Evolutionary conservation across 495 filamentous ascomycete species (phyloP), one percentile per base, ranked within the genome.

Genomic region (Articulospora tetracladia): DNA sequence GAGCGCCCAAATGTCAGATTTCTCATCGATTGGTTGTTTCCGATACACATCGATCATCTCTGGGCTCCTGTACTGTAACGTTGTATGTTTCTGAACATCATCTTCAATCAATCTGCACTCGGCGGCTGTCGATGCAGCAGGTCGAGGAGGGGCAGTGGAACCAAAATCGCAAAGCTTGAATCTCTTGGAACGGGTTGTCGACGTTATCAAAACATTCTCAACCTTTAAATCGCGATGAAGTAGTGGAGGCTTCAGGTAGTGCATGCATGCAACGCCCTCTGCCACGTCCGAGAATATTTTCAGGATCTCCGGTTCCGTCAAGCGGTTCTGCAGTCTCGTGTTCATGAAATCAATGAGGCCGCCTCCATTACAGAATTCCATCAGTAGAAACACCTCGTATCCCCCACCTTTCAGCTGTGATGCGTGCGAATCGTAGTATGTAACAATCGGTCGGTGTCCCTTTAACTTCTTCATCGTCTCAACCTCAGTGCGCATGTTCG

Each of bases 271-370:
- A 53, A 98, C 94, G 36, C 94, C 94, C 73, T 98, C 92, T 20
- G 94, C 86, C 28, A 96, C 90, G 71, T 98, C 94, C 17, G 89
- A 85, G 74, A 98, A 97, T 70, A 98, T 98, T 73, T 94, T 90
- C 60, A 98, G 78, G 60, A 98, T 92, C 76, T 98, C 94, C 36
- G 95, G 93, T 77, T 98, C 94, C 47, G 93, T 98, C 70, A 98
- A 81, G 44, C 94, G 91, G 71, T 98, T 91, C 74, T 98, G 94
- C 62, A 98, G 76, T 30, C 94, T 85, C 36, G 94, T 98, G 74
- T 98, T 98, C 94, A 98, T 98, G 74, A 98, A 98, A 76, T 98
- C 94, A 71, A 98, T 98, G 67, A 98, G 74, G 26, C 94, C 95
- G 63, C 95, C 94, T 66, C 83, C 83, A 62, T 84, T 81, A 68